These are phyloP conservation scores for Paramecium octaurelia DNA, from an alignment of 73 alveolate species.

Conservation along the genomic window DNA sequence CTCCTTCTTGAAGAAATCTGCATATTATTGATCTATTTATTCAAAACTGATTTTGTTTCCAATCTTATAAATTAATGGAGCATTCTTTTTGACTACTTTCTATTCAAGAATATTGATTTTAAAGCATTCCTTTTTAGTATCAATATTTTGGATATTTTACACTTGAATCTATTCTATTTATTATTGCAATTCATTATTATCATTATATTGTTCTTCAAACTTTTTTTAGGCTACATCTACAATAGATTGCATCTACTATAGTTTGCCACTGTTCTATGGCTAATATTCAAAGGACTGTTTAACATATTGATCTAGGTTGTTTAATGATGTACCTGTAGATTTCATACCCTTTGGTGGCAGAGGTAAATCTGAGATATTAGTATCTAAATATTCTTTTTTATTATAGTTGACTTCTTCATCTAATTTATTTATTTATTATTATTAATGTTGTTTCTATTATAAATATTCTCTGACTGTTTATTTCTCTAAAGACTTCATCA, in stretches of 20 bases:
- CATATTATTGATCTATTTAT: constrained; percentile 23
- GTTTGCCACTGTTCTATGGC: background rate
- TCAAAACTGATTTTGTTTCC: constrained; percentile 54
- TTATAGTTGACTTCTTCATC: background rate
- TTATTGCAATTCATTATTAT: background rate
- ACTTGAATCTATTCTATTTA: background rate
- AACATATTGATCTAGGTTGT: background rate
- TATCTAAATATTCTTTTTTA: background rate
- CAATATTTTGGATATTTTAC: background rate
- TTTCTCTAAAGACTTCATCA: background rate
- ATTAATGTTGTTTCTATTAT: background rate
- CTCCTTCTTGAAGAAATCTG: constrained; percentile 52
- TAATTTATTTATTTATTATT: background rate
- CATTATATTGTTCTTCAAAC: background rate
- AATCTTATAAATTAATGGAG: constrained; percentile 25
- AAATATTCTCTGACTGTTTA: background rate
- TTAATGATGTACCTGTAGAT: background rate
- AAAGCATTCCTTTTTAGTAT: constrained; percentile 25
- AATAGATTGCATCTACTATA: background rate
- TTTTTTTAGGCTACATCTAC: background rate
- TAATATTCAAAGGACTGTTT: background rate
- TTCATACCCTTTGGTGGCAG: background rate
- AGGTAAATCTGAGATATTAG: background rate
- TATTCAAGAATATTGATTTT: background rate
- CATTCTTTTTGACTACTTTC: background rate